A percentile compares a stretch with the other conserved stretches of the same genome.
Evolutionary conservation across 768 basidiomycete species (phyloP).

Genomic region (Russula abietina): DNA sequence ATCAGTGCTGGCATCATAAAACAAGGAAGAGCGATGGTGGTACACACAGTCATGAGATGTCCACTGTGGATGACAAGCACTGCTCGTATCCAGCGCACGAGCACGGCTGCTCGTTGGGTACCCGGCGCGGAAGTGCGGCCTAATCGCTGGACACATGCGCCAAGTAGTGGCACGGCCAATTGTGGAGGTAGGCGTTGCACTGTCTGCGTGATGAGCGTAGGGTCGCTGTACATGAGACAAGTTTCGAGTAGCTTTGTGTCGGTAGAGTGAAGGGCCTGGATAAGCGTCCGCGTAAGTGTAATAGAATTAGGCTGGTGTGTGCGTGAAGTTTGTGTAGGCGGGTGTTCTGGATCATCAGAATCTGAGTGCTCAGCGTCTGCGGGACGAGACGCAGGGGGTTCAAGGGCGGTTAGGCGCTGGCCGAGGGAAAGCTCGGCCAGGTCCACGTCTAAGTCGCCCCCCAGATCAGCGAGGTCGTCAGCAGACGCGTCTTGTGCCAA

Average conservation of each 20-base stretch:
- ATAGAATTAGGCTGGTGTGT: slow-evolving; percentile 55
- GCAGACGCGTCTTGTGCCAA: slow-evolving; percentile 51
- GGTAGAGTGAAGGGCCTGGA: slow-evolving; percentile 93
- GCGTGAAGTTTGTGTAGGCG: slow-evolving; percentile 23
- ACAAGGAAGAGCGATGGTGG: slow-evolving; percentile 4
- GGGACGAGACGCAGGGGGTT: slow-evolving; percentile 39
- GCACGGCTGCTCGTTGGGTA: slow-evolving; percentile 63
- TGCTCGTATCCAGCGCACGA: slow-evolving; percentile 74
- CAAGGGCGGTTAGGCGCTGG: slow-evolving; percentile 75
- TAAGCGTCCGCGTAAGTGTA: slow-evolving; percentile 87
- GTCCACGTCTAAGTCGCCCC: slow-evolving; percentile 73
- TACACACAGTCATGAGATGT: slow-evolving; percentile 85
- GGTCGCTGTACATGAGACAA: slow-evolving; percentile 78
- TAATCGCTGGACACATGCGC: slow-evolving; percentile 83
- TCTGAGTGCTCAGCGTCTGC: slow-evolving; percentile 37
- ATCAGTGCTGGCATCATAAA: neutral
- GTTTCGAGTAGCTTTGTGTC: slow-evolving; percentile 84
- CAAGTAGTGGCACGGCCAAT: slow-evolving; percentile 77
- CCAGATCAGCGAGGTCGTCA: slow-evolving; percentile 49
- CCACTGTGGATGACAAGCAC: slow-evolving; percentile 83
- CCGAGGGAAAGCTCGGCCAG: slow-evolving; percentile 89
- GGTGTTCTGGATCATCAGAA: slow-evolving; percentile 42
- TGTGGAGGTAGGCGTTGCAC: slow-evolving; percentile 81
- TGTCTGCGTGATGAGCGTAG: slow-evolving; percentile 77
- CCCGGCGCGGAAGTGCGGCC: slow-evolving; percentile 76